Percentiles rank a stretch among this genome's conserved stretches.
phyloP scores from a whole-genome alignment of 257 asterid genomes.

The Nicotiana noctiflora region DNA sequence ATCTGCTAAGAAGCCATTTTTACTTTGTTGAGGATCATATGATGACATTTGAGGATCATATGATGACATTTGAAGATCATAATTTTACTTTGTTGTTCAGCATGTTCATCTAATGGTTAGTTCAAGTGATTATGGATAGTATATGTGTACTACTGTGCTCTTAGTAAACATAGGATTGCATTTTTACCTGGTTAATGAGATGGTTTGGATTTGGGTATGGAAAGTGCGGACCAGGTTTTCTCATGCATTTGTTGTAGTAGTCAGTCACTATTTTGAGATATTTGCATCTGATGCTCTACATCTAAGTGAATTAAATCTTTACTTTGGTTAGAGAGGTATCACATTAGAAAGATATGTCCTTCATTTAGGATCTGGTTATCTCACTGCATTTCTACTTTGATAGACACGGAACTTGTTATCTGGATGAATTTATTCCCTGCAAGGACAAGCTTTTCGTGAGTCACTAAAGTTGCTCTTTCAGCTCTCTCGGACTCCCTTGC shows the following conservation, averaged over 20 bases:
- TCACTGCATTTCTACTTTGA: too few species aligned
- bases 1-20: too few species aligned
- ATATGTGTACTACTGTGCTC: not conserved
- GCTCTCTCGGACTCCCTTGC: too few species aligned
- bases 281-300: not conserved
- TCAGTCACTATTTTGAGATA: not conserved
- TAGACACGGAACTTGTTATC: too few species aligned
- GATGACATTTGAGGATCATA: too few species aligned
- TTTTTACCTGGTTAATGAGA: not conserved
- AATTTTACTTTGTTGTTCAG: too few species aligned
- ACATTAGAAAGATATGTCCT: not conserved
- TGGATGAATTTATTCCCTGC: conserved; percentile 21
- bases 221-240: not conserved
- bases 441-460: conserved; percentile 25
- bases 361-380: not conserved
- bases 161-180: not conserved
- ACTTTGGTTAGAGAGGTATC: not conserved
- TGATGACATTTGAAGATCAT: too few species aligned
- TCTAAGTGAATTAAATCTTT: too few species aligned
- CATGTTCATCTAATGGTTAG: too few species aligned
- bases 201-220: not conserved
- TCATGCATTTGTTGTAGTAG: not conserved
- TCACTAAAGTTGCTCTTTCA: too few species aligned
- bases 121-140: too few species aligned
- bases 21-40: too few species aligned